phyloP scores from a whole-genome alignment of 352 stramenopile species.

The Globisporangium iwayamae region DNA sequence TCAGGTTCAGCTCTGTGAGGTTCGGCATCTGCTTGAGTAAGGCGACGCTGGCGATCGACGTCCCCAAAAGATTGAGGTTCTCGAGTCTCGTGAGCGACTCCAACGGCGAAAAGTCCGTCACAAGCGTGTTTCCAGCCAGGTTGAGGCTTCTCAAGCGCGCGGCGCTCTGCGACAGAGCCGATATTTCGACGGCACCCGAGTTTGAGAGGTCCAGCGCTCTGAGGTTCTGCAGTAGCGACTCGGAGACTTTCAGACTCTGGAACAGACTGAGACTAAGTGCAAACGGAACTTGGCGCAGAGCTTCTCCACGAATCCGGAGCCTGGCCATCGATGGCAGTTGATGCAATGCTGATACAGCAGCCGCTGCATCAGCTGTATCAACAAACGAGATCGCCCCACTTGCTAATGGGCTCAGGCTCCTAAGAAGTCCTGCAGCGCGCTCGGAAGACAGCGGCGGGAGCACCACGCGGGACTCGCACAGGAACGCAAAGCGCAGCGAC shows the following conservation, averaged over 20 bases:
- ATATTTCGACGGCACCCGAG: not conserved
- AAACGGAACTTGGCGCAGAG: not conserved
- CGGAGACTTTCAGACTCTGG: not conserved
- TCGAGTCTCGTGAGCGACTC: not conserved
- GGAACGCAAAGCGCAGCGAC: not conserved
- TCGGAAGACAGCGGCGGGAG: not conserved
- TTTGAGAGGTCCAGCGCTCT: not conserved
- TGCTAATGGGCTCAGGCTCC: not conserved
- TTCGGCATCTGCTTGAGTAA: not conserved
- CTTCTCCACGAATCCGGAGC: not conserved
- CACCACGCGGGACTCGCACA: not conserved
- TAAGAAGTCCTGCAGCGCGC: not conserved
- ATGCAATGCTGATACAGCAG: not conserved
- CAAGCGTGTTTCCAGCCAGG: not conserved
- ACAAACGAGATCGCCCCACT: not conserved
- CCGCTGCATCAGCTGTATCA: not conserved
- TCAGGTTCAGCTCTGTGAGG: constrained; percentile 1
- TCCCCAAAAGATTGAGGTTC: not conserved
- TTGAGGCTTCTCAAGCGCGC: not conserved
- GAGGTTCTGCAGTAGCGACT: not conserved
- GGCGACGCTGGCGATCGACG: not conserved
- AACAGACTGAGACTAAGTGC: not conserved
- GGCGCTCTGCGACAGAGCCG: not conserved
- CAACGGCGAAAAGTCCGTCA: not conserved
- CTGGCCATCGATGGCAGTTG: not conserved